phyloP scores from a whole-genome alignment of 805 yeast species.

The Schizosaccharomyces japonicus region DNA sequence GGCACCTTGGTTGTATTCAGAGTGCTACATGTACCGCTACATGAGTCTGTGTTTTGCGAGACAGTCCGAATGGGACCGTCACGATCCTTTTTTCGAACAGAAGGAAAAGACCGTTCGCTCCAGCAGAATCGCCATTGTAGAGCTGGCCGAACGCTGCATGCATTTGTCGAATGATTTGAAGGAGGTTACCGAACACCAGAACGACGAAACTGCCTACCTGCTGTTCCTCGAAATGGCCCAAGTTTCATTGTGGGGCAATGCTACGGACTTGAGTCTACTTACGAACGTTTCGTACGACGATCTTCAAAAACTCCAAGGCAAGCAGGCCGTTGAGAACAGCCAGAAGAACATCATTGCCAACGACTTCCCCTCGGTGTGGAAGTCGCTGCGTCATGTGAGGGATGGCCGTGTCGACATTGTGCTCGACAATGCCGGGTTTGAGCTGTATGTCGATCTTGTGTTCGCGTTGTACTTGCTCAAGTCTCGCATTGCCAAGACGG shows the following conservation, averaged over 20 bases:
- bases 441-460: constrained; percentile 64
- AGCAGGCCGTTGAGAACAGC: constrained; percentile 37
- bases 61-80: constrained; percentile 24
- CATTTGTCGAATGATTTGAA: constrained; percentile 15
- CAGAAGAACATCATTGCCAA: constrained; percentile 12
- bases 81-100: constrained; percentile 49
- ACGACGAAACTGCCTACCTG: constrained; percentile 10
- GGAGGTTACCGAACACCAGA: constrained; percentile 12
- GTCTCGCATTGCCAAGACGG: constrained; percentile 33
- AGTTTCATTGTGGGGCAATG: constrained; percentile 92
- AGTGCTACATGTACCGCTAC: constrained; percentile 57
- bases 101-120: constrained; percentile 55
- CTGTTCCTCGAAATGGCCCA: constrained; percentile 66
- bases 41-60: constrained; percentile 14
- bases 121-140: constrained; percentile 55
- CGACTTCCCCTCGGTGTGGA: constrained; percentile 11
- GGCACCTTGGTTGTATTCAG: constrained; percentile 80
- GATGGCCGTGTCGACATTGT: constrained; percentile 13
- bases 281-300: constrained; percentile 71
- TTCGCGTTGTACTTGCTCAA: constrained; percentile 46
- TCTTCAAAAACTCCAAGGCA: constrained; percentile 75
- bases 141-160: constrained; percentile 44
- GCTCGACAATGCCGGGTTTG: constrained; percentile 61
- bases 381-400: constrained; percentile 5
- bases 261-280: constrained; percentile 74